Percentiles rank a stretch among this genome's conserved stretches.
Evolutionary conservation across 768 basidiomycete species (phyloP).

Genomic region (Paxillus ammoniavirescens): DNA sequence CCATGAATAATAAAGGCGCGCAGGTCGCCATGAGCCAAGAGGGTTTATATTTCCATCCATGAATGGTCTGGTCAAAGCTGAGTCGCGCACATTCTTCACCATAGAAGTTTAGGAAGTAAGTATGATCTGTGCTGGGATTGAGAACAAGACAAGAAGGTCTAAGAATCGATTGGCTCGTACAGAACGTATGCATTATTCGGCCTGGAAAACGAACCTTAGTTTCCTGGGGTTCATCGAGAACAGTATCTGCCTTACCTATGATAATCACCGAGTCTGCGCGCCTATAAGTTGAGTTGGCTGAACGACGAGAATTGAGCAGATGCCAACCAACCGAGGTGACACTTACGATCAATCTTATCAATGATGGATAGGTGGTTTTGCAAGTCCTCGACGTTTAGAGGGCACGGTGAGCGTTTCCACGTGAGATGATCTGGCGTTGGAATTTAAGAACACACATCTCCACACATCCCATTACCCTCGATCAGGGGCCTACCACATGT

Average conservation of each 20-base stretch:
- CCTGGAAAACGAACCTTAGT: slow-evolving; percentile 11
- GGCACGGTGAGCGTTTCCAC: slow-evolving; percentile 24
- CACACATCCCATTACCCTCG: background rate
- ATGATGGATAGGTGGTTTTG: slow-evolving; percentile 24
- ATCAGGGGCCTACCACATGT: slow-evolving; percentile 19
- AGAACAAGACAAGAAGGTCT: background rate
- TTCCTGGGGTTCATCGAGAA: background rate
- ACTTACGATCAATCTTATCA: slow-evolving; percentile 23
- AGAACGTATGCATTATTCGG: slow-evolving; percentile 30
- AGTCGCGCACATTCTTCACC: slow-evolving; percentile 46
- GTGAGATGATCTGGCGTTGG: slow-evolving; percentile 24
- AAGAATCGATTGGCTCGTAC: slow-evolving; percentile 11
- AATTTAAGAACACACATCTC: background rate
- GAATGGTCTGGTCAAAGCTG: slow-evolving; percentile 30
- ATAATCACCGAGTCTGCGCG: slow-evolving; percentile 20
- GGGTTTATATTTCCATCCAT: slow-evolving; percentile 21
- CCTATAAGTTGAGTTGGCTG: slow-evolving; percentile 12
- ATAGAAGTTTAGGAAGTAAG: slow-evolving; percentile 40
- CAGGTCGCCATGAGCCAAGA: slow-evolving; percentile 39
- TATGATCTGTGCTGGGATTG: slow-evolving; percentile 25
- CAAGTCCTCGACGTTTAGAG: slow-evolving; percentile 17
- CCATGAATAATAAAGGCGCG: too few relatives aligned
- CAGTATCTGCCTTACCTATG: slow-evolving; percentile 15
- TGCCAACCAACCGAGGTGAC: background rate
- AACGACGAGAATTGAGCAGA: background rate